Base-by-base conservation (phyloP, 805 yeast genomes). In the Saturnispora dispora region DNA sequence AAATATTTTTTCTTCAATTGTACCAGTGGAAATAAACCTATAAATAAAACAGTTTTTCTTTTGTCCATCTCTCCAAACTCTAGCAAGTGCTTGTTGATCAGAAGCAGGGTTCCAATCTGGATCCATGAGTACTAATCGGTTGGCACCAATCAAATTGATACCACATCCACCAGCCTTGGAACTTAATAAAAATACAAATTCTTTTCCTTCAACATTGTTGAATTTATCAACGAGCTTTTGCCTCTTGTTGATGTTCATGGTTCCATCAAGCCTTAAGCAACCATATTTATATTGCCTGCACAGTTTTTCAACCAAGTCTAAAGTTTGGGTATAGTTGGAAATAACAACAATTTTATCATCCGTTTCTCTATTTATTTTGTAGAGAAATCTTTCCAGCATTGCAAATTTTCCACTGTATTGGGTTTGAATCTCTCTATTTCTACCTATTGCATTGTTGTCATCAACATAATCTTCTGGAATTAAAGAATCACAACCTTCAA, bases 101-200 rank as follows among this genome's bases (percentile, higher is more conserved):
- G 96, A 84, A 0, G 99, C 98, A 0, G 99, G 99, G 62, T 91
- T 91, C 99, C 99, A 93, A 65, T 93, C 99, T 0, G 83, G 83
- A 64, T 93, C 99, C 63, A 93, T 73, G 46, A 93, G 71, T 20
- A 93, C 79, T 55, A 93, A 72, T 55, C 99, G 75, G 58, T 93
- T 93, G 2, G 98, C 99, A 11, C 99, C 99, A 60, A 93, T 91
- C 60, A 93, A 76, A 65, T 93, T 93, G 61, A 93, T 88, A 69
- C 99, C 99, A 73, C 99, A 93, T 1, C 99, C 99, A 60, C 99
- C 99, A 1, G 99, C 99, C 66, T 93, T 93, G 7, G 96, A 87
- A 63, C 96, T 87, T 48, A 93, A 71, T 53, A 93, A 72, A 60
- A 93, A 93, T 2, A 93, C 81, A 65, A 91, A 93, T 57, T 90